Evolutionary conservation across 805 yeast species (phyloP).

Genomic region (Sungouiella thailandica): DNA sequence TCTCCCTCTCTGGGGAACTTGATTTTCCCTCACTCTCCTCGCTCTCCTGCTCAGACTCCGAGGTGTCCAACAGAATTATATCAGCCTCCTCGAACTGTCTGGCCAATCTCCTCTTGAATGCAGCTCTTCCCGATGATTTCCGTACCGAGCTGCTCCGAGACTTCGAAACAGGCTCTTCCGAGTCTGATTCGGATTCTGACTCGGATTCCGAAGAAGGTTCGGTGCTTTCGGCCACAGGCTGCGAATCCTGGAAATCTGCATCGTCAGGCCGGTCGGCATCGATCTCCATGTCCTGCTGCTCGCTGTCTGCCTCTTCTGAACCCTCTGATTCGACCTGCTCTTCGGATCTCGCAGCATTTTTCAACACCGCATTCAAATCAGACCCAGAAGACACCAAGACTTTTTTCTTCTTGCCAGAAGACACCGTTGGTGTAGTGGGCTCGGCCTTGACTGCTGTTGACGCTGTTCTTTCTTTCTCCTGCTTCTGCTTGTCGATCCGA

Average conservation of each 20-base stretch:
- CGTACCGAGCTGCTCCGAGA: not conserved
- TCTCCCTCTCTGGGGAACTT: too few relatives aligned
- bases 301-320: not conserved
- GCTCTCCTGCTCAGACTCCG: slow-evolving; percentile 1
- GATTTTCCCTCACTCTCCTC: slow-evolving; percentile 1
- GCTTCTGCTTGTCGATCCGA: slow-evolving; percentile 3
- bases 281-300: not conserved
- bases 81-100: slow-evolving; percentile 8
- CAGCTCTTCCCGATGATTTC: slow-evolving; percentile 1
- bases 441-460: not conserved
- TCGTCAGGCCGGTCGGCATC: not conserved
- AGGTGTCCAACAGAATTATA: slow-evolving; percentile 3
- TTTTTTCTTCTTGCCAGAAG: not conserved
- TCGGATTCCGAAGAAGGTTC: not conserved
- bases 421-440: slow-evolving; percentile 1
- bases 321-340: not conserved
- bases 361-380: not conserved
- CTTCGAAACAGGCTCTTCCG: not conserved
- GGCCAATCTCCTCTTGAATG: slow-evolving; percentile 6
- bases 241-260: not conserved
- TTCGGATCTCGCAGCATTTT: not conserved
- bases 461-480: not conserved
- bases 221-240: not conserved
- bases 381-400: not conserved
- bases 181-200: too few relatives aligned